Evolutionary conservation across 2,329 filamentous ascomycete species (phyloP), one percentile per base, ranked within the genome.

Genomic region (Talaromyces funiculosus): DNA sequence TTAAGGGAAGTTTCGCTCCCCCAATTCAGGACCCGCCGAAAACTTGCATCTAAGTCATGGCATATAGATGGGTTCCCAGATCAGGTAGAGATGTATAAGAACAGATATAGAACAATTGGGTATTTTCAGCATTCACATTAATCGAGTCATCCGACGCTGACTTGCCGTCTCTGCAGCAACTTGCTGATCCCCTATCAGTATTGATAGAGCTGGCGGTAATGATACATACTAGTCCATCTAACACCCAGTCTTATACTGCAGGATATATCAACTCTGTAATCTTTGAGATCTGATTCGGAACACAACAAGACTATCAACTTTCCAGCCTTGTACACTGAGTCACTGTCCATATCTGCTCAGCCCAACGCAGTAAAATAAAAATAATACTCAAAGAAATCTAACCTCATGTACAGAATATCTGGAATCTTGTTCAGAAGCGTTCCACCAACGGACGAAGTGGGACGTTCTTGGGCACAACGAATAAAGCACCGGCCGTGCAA

Each of bases 401-500:
- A 37, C 16, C 33, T 40, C 16, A 20, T 26, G 31, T 29, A 31
- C 2, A 5, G 26, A 14, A 4, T 51, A 2, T 29, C 14, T n/a
- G 43, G 5, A n/a, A 29, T 7, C 8, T 5, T 35, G 12, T 24
- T 57, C 69, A 80, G 60, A 78, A 80, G 8, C 69, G 66, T 58
- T 78, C 71, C 10, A 72, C 73, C 56, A 80, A 63, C 40, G 70
- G 71, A 63, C 67, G 71, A 53, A 80, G 68, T 60, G 76, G 71
- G 62, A 80, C 72, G 12, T 73, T 75, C 70, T 80, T 81, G 4
- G 83, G 83, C n/a, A 84, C 81, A 38, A 86, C 82, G 68, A 86
- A 86, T 53, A 86, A 68, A 6, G 75, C 82, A 54, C 77, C 81
- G 0, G 84, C 85, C 68, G 83, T 81, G 0, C 87, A 85, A 66